Evolutionary conservation across 176 grass and related monocot genomes (phyloP).

Genomic region (Thinopyrum elongatum): DNA sequence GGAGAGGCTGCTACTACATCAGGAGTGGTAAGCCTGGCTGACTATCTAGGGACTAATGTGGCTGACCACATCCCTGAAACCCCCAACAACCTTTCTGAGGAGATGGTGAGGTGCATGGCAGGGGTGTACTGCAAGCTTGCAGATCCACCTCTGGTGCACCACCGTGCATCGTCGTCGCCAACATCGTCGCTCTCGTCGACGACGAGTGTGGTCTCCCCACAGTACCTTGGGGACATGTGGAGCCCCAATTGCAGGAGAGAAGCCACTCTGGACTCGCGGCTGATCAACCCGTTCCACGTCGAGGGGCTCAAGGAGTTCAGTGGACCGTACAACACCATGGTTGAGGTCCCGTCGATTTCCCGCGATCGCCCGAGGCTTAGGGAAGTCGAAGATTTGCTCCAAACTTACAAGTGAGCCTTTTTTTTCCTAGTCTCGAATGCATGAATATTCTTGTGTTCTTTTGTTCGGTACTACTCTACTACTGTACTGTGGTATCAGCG

Average conservation of each 20-base stretch:
- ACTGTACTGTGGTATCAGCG: neutral
- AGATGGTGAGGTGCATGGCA: conserved; percentile 92
- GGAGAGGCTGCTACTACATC: conserved; percentile 39
- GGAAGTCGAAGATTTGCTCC: conserved; percentile 73
- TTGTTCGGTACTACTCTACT: neutral
- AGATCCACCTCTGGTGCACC: conserved; percentile 77
- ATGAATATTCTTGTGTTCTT: neutral
- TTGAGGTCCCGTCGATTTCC: conserved; percentile 84
- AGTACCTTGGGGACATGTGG: conserved; percentile 73
- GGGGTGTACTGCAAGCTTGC: conserved; percentile 81
- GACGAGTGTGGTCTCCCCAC: conserved; percentile 61
- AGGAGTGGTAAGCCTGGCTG: conserved; percentile 84
- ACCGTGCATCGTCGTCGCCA: conserved; percentile 54
- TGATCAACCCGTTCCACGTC: conserved; percentile 93
- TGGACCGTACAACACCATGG: conserved; percentile 93
- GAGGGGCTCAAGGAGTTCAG: conserved; percentile 97
- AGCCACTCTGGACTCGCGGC: conserved; percentile 66
- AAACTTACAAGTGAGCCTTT: conserved; percentile 82
- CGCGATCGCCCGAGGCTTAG: conserved; percentile 56
- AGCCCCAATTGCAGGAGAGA: conserved; percentile 78
- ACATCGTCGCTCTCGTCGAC: conserved; percentile 81
- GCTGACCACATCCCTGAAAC: conserved; percentile 84
- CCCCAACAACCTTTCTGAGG: conserved; percentile 89
- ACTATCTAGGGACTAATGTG: conserved; percentile 84
- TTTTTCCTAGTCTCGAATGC: neutral